phyloP scores from a whole-genome alignment of 2,329 filamentous ascomycete species.

The Nigrospora sphaerica region DNA sequence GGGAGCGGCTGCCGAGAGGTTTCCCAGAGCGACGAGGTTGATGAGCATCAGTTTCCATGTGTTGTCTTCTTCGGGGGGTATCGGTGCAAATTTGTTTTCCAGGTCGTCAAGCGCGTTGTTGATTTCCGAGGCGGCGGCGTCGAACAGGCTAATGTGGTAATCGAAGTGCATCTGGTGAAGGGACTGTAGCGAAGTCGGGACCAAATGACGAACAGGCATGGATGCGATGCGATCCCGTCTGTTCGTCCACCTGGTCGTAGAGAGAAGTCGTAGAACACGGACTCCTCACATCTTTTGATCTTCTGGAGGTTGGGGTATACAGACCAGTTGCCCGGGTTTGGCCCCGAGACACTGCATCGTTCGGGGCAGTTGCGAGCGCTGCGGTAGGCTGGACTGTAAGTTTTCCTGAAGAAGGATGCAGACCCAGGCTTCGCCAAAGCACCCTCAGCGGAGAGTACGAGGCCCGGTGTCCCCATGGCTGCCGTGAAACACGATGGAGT shows the following conservation, averaged over 20 bases:
- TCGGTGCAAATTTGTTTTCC: conserved; percentile 19
- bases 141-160: conserved; percentile 7
- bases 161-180: conserved; percentile 8
- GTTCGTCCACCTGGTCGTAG: conserved; percentile 23
- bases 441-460: too few relatives aligned
- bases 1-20: conserved; percentile 11
- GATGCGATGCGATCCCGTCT: conserved; percentile 22
- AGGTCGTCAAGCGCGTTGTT: conserved; percentile 10
- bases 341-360: conserved; percentile 13
- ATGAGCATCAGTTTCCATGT: conserved; percentile 18
- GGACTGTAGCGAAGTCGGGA: conserved; percentile 6
- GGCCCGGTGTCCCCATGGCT: too few relatives aligned
- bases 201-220: conserved; percentile 19
- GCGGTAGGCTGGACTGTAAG: neutral
- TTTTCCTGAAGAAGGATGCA: neutral
- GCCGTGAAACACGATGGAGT: too few relatives aligned
- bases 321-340: conserved; percentile 15
- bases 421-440: neutral
- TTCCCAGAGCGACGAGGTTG: conserved; percentile 18
- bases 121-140: conserved; percentile 9
- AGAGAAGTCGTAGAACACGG: conserved; percentile 25
- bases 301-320: conserved; percentile 10
- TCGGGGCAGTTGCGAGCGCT: conserved; percentile 4
- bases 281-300: conserved; percentile 17
- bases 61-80: conserved; percentile 12